Evolutionary conservation across 2,329 filamentous ascomycete genomes (phyloP).

Genomic region (Aureobasidium sp.): DNA sequence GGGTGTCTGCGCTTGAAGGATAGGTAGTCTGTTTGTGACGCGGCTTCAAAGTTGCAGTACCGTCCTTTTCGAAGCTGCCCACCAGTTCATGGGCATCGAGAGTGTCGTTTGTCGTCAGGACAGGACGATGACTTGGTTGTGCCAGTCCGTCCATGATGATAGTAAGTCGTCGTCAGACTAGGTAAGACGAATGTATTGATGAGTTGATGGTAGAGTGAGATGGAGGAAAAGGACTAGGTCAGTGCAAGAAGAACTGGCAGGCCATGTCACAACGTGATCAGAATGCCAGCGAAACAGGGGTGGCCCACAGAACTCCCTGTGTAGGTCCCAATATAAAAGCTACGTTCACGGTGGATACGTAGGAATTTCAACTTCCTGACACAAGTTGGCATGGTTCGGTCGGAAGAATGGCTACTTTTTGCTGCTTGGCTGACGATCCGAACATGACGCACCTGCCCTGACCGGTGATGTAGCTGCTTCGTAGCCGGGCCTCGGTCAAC

Average conservation of each 20-base stretch:
- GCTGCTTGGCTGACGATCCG: constrained; percentile 3
- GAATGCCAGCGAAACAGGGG: background rate
- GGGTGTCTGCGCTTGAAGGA: background rate
- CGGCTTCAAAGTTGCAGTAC: constrained; percentile 19
- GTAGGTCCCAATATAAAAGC: background rate
- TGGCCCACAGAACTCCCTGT: background rate
- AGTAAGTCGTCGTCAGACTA: background rate
- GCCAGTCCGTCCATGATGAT: background rate
- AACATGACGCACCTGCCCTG: background rate
- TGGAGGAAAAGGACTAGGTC: background rate
- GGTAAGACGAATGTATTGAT: background rate
- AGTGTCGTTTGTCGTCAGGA: constrained; percentile 20
- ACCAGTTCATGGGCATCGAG: constrained; percentile 21
- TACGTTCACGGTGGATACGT: background rate
- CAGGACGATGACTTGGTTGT: constrained; percentile 15
- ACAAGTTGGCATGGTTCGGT: constrained; percentile 1
- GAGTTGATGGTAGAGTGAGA: background rate
- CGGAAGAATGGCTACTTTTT: background rate
- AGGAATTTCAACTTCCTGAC: background rate
- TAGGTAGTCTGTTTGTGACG: background rate
- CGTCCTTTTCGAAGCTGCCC: constrained; percentile 20
- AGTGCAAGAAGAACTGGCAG: background rate
- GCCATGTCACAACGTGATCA: background rate
- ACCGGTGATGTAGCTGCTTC: background rate
- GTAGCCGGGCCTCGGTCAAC: background rate